Conservation (phyloP, 352 stramenopile genomes). For the Plasmopara halstedii region DNA sequence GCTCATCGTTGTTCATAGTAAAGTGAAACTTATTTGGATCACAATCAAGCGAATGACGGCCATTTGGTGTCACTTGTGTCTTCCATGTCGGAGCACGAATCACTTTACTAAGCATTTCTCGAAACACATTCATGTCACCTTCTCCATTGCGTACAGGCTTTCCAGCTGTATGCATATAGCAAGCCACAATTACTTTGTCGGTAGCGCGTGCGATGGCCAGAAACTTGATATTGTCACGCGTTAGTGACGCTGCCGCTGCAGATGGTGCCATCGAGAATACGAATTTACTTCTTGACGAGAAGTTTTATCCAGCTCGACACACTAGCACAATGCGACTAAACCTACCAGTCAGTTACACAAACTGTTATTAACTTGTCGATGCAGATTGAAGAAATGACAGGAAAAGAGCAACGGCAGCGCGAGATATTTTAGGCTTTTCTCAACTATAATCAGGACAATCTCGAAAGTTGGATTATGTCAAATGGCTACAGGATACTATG, state of each 20-base stretch:
- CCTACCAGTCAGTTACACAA: not conserved
- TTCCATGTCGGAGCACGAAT: conserved; percentile 81
- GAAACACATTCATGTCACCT: conserved; percentile 54
- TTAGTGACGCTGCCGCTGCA: conserved; percentile 34
- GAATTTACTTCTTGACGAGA: too few relatives aligned
- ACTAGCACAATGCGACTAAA: conserved; percentile 4
- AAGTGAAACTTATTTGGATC: conserved; percentile 87
- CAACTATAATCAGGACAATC: too few relatives aligned
- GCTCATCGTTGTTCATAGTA: conserved; percentile 84
- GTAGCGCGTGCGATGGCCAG: conserved; percentile 68
- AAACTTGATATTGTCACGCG: conserved; percentile 80
- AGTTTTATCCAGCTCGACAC: too few relatives aligned
- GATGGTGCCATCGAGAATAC: not conserved
- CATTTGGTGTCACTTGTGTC: conserved; percentile 78
- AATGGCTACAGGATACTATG: conserved; percentile 4
- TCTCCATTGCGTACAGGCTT: conserved; percentile 26
- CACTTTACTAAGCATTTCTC: conserved; percentile 78
- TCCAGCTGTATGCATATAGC: conserved; percentile 60
- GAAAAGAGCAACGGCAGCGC: not conserved
- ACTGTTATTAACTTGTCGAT: too few relatives aligned
- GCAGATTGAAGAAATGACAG: not conserved
- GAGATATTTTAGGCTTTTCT: conserved; percentile 11
- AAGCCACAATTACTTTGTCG: conserved; percentile 75
- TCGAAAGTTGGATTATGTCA: too few relatives aligned
- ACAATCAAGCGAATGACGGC: conserved; percentile 78